Evolutionary conservation across 2,329 filamentous ascomycete species (phyloP).

Genomic region (Beauveria brongniartii): DNA sequence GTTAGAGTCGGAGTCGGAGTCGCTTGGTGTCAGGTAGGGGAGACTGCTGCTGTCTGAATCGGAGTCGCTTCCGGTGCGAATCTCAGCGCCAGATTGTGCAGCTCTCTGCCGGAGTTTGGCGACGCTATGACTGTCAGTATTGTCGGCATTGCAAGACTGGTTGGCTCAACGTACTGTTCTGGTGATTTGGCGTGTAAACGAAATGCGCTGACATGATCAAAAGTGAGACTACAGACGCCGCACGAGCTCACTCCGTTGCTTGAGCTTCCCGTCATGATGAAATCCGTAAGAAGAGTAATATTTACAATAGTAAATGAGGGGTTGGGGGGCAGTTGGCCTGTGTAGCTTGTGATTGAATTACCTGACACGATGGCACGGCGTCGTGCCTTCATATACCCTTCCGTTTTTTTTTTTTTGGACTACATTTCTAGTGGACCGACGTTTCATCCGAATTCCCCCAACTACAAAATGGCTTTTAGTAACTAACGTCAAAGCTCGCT

Average conservation of each 20-base stretch:
- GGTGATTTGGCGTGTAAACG: conserved; percentile 7
- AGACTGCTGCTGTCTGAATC: conserved; percentile 4
- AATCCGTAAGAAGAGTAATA: background rate
- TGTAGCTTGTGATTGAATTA: background rate
- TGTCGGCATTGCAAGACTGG: too few species aligned
- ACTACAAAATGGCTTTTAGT: too few species aligned
- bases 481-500: too few species aligned
- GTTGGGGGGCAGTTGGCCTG: background rate
- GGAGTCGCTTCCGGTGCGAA: background rate
- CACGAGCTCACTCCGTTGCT: background rate
- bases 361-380: background rate
- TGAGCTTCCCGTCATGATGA: background rate
- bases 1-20: background rate
- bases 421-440: background rate
- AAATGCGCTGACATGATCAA: background rate
- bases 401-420: background rate
- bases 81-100: conserved; percentile 7
- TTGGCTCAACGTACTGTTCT: conserved; percentile 1
- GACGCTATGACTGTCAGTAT: conserved; percentile 1
- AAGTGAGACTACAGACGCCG: conserved; percentile 3
- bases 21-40: background rate
- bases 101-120: conserved; percentile 7
- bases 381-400: background rate
- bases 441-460: background rate
- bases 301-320: background rate